Evolutionary conservation across 1,139 yeast genomes (phyloP).

Genomic region (Petasospora fabianii): DNA sequence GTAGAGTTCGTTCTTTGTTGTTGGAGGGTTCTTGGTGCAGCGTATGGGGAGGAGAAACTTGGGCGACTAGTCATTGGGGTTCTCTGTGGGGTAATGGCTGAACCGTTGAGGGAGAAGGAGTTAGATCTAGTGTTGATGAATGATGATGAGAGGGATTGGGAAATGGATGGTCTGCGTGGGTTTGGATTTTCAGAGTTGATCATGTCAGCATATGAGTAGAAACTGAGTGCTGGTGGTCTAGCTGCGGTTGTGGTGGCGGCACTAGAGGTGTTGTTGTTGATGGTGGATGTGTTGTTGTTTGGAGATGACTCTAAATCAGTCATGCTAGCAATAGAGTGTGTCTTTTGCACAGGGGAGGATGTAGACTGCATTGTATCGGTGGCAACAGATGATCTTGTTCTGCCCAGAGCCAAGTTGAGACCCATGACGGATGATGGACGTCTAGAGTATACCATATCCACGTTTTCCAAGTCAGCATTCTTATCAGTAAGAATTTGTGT

Average conservation of each 20-base stretch:
- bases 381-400: conserved; percentile 29
- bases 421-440: conserved; percentile 57
- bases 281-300: too few species aligned
- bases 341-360: conserved; percentile 23
- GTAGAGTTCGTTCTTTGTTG: conserved; percentile 5
- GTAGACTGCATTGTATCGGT: conserved; percentile 5
- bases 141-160: conserved; percentile 35
- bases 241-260: conserved; percentile 3
- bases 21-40: conserved; percentile 3
- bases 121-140: conserved; percentile 27
- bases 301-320: conserved; percentile 21
- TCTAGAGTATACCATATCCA: conserved; percentile 67
- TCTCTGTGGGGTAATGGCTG: conserved; percentile 15
- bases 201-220: conserved; percentile 79
- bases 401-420: conserved; percentile 35
- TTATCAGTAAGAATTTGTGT: conserved; percentile 58
- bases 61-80: conserved; percentile 12
- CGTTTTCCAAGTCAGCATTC: conserved; percentile 56
- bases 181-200: conserved; percentile 55
- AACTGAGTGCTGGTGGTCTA: conserved; percentile 51
- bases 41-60: conserved; percentile 13
- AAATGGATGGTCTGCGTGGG: conserved; percentile 54
- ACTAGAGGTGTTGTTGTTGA: too few species aligned
- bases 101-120: conserved; percentile 10
- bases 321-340: conserved; percentile 38